Evolutionary conservation across 495 filamentous ascomycete genomes (phyloP).

Genomic region (Penicillium lagena): DNA sequence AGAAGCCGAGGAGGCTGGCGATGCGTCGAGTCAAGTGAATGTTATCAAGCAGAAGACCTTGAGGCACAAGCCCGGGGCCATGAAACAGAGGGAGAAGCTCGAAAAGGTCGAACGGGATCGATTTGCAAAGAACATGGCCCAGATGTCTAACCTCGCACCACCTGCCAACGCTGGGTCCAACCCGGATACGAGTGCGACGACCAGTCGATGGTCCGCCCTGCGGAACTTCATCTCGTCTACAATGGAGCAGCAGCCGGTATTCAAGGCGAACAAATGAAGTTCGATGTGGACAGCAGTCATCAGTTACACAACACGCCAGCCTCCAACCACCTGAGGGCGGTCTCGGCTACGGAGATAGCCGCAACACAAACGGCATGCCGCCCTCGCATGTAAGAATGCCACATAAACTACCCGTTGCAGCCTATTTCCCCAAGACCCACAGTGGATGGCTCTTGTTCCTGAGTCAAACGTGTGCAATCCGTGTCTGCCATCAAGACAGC

Average conservation of each 20-base stretch:
- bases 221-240: constrained; percentile 64
- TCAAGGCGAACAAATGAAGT: constrained; percentile 34
- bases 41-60: constrained; percentile 65
- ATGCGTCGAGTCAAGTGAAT: constrained; percentile 30
- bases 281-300: neutral
- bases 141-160: constrained; percentile 32
- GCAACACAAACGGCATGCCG: no score
- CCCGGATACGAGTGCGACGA: constrained; percentile 30
- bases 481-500: no score
- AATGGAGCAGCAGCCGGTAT: constrained; percentile 67
- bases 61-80: constrained; percentile 65
- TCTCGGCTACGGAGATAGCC: no score
- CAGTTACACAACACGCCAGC: no score
- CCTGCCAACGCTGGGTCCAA: constrained; percentile 7
- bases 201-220: constrained; percentile 62
- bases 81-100: constrained; percentile 75
- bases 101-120: constrained; percentile 73
- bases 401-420: no score
- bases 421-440: no score
- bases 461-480: no score
- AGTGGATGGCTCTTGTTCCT: no score
- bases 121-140: constrained; percentile 75
- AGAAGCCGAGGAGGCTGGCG: constrained; percentile 32
- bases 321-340: no score
- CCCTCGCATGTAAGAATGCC: no score